Percentiles rank a stretch among this genome's conserved stretches.
phyloP scores from a whole-genome alignment of 441 rosid species.

The Theobroma grandiflorum region DNA sequence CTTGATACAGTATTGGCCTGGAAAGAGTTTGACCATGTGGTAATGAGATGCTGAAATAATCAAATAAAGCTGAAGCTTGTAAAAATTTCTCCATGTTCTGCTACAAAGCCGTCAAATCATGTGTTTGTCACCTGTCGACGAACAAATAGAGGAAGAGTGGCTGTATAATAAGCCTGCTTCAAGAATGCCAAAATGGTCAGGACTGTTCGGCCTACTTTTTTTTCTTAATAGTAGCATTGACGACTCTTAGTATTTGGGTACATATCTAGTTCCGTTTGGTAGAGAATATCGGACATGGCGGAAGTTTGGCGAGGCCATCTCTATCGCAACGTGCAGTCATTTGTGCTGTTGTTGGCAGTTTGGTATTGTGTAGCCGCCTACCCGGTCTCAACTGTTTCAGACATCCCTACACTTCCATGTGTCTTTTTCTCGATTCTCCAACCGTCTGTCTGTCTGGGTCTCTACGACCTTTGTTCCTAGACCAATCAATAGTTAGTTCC shows the following conservation, averaged over 20 bases:
- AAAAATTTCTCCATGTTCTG: not conserved
- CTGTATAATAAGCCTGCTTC: not conserved
- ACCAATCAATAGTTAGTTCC: too few relatives aligned
- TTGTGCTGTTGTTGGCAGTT: not conserved
- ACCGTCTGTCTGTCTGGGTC: not conserved
- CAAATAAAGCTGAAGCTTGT: not conserved
- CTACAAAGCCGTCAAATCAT: not conserved
- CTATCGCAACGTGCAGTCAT: not conserved
- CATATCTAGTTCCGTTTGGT: not conserved
- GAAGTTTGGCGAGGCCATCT: not conserved
- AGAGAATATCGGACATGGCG: not conserved
- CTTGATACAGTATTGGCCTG: not conserved
- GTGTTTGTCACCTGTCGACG: not conserved
- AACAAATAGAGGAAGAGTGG: not conserved
- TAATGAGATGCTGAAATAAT: not conserved
- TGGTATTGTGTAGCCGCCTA: not conserved
- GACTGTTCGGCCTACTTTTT: not conserved
- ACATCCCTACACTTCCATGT: constrained; percentile 18
- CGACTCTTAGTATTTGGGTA: not conserved
- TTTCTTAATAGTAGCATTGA: too few relatives aligned
- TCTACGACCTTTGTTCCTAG: not conserved
- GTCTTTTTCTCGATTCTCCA: constrained; percentile 11
- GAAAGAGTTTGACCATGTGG: not conserved
- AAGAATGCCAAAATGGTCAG: not conserved
- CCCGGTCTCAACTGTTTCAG: not conserved